Base-by-base conservation (phyloP, 768 basidiomycete genomes). In the Lepiota brunneoincarnata region DNA sequence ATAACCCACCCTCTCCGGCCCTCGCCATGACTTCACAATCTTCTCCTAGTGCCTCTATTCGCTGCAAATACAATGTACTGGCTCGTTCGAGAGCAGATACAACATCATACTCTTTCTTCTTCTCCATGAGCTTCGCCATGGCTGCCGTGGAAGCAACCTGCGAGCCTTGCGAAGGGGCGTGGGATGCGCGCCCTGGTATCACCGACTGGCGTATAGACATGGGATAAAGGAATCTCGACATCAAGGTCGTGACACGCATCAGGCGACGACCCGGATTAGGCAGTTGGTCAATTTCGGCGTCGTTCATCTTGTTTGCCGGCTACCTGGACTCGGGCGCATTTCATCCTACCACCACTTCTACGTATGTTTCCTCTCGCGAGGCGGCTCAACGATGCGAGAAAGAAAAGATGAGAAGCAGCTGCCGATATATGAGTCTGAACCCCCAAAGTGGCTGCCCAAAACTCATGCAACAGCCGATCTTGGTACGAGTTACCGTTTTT, bases 81-180 rank as follows among this genome's bases (percentile, higher is more conserved):
- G 85, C 82, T 50, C 76, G 74, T 63, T 90, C 86, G 4, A 91
- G 73, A 1, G 89, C 89, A 18, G 80, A 76, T 21, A 90, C 86
- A 0, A 86, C 87, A 51, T 90, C 88, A 51, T 75, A 82, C 65
- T 91, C 89, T 63, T 89, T 91, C 73, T 89, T 91, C 73, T 91
- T 91, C 63, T 91, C 89, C 2, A 75, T 51, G 40, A 89, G 76
- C 59, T 84, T 85, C 15, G 80, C 74, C 1, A 71, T 55, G 1
- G 82, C 76, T 0, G 80, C 81, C 1, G 80, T 72, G 46, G 73
- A 76, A 38, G 73, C 72, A 6, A 69, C 67, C 34, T 77, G 71
- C 6, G 72, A 63, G 54, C 69, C 64, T 35, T 71, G 56, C 9
- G 65, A 68, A 38, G 74, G 63, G 6, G 70, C 71, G 59, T 83